Evolutionary conservation across 2,329 filamentous ascomycete genomes (phyloP).

Genomic region (Fusarium austroafricanum): DNA sequence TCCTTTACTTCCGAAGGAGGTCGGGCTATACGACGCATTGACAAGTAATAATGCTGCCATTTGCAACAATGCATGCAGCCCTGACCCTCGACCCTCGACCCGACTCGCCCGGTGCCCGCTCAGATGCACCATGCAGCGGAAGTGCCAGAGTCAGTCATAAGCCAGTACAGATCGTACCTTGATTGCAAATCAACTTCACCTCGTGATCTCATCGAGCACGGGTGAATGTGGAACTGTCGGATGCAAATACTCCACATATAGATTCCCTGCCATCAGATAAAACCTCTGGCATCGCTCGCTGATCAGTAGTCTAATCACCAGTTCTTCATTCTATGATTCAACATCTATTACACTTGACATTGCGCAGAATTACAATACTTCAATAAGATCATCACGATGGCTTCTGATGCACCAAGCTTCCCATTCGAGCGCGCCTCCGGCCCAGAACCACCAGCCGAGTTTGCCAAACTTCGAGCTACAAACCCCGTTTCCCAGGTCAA

Average conservation of each 20-base stretch:
- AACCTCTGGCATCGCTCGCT: neutral
- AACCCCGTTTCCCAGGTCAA: constrained; percentile 58
- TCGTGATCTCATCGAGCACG: constrained; percentile 3
- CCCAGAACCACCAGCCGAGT: constrained; percentile 57
- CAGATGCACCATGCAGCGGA: neutral
- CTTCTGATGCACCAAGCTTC: constrained; percentile 23
- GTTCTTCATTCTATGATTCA: neutral
- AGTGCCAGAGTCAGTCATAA: neutral
- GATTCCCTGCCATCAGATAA: neutral
- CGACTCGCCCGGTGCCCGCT: neutral
- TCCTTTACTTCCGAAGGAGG: neutral
- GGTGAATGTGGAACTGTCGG: neutral
- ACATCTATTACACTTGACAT: neutral
- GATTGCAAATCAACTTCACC: constrained; percentile 24
- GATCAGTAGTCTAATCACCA: neutral
- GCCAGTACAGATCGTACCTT: neutral
- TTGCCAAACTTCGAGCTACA: constrained; percentile 55
- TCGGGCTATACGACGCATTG: neutral
- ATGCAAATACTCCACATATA: neutral
- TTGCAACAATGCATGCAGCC: neutral
- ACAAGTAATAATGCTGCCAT: constrained; percentile 3
- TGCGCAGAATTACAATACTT: no score
- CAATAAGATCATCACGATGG: neutral
- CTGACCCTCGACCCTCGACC: no score
- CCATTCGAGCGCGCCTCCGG: constrained; percentile 39